Evolutionary conservation across 2,329 filamentous ascomycete genomes (phyloP).

Genomic region (Fusarium cicatricum): DNA sequence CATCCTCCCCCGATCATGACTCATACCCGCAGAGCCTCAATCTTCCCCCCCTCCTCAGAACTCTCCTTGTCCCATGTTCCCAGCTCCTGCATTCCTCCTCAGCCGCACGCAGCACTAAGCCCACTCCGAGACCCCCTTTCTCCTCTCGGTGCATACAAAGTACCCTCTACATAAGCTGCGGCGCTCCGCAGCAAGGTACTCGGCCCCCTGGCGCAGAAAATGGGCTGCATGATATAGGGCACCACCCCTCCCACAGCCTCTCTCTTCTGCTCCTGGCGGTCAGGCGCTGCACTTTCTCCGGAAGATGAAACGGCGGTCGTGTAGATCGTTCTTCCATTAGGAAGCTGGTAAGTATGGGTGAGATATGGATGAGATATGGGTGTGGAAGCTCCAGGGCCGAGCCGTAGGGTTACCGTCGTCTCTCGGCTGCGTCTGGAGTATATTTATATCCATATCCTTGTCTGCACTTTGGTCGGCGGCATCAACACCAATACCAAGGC

Average conservation of each 20-base stretch:
- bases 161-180: not conserved
- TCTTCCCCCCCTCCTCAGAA: too few relatives aligned
- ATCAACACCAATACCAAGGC: not conserved
- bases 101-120: not conserved
- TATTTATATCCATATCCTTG: not conserved
- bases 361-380: not conserved
- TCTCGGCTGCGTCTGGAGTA: not conserved
- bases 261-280: not conserved
- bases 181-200: too few relatives aligned
- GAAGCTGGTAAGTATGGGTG: too few relatives aligned
- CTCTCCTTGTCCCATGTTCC: not conserved
- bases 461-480: not conserved
- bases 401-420: not conserved
- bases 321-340: not conserved
- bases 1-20: not conserved
- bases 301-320: not conserved
- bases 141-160: not conserved
- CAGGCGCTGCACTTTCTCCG: not conserved
- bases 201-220: not conserved
- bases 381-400: not conserved
- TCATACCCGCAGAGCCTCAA: slow-evolving; percentile 14
- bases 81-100: not conserved
- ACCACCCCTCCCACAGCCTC: not conserved
- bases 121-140: not conserved
- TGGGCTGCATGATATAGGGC: not conserved